These are phyloP conservation scores for Centaurea solstitialis DNA, from an alignment of 129 eudicot species.

Conservation along the genomic window DNA sequence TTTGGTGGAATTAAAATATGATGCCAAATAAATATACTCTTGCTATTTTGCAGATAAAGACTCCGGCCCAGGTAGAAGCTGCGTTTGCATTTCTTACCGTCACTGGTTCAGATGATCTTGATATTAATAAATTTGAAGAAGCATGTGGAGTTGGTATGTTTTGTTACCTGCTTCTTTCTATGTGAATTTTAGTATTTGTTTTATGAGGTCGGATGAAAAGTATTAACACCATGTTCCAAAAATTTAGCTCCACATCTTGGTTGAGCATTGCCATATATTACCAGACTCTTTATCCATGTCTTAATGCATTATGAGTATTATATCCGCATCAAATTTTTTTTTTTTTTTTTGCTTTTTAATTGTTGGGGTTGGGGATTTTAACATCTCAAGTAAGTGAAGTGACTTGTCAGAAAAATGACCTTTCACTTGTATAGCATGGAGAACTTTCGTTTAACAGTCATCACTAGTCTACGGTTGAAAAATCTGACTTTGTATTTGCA, in stretches of 20 bases:
- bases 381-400: not conserved
- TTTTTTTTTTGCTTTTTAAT: too few relatives aligned
- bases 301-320: not conserved
- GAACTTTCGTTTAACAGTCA: not conserved
- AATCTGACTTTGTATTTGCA: not conserved
- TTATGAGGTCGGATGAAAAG: not conserved
- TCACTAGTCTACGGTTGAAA: not conserved
- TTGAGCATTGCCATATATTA: not conserved
- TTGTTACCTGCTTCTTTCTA: not conserved
- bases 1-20: not conserved
- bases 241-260: not conserved
- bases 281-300: not conserved
- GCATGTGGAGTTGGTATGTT: constrained; percentile 97
- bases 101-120: constrained; percentile 57
- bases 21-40: not conserved
- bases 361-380: not conserved
- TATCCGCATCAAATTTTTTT: not conserved
- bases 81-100: constrained; percentile 71
- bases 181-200: not conserved
- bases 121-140: constrained; percentile 64
- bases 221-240: not conserved
- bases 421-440: not conserved
- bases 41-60: constrained; percentile 62
- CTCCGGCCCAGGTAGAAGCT: constrained; percentile 90
- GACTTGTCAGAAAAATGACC: not conserved